Evolutionary conservation across 176 grass and related monocot genomes (phyloP), one percentile per base, ranked within the genome.

Genomic region (Saccharum spontaneum): DNA sequence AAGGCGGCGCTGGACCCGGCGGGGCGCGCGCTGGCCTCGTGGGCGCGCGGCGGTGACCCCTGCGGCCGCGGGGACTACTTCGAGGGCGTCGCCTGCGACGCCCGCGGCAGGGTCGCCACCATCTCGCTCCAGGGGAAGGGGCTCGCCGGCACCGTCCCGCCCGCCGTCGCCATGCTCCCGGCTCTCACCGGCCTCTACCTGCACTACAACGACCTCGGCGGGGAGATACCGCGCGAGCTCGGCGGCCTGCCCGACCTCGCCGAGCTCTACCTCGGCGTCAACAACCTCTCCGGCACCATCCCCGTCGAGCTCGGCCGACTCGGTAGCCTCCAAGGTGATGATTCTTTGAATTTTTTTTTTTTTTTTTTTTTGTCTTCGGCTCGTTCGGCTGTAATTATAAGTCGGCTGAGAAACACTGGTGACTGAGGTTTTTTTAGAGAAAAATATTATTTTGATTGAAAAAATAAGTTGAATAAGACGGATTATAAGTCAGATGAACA

Each of bases 61-160:
- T 98, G 96, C 90, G 82, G 90, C 54, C 88, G 82, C 37, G 82
- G 92, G 8, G 90, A 87, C 45, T 87, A 92, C 76, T 98, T 98
- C 89, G 96, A 92, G 68, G 96, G 96, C 77, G 87, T 98, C 1
- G 10, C 86, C 23, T 98, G 96, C 80, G 85, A 98, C 86, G 83
- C 66, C 37, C 45, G 24, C 1, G 91, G 93, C 3, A 82, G 91
- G 83, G 93, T 98, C 54, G 75, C 83, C 11, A 63, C 79, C 55
- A 85, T 98, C 28, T 94, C 93, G 23, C 79, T 98, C 4, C 93
- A 98, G 87, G 91, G 97, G 1, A 90, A 77, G 66, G 86, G 89
- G 15, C 80, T 96, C 72, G 10, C 63, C 0, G 93, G 96, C 5
- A n/a, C 62, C 69, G 87, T 98, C 81, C 88, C 91, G 15, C 82